phyloP scores from a whole-genome alignment of 1,284 basidiomycete species.

The Puccinia hordei region DNA sequence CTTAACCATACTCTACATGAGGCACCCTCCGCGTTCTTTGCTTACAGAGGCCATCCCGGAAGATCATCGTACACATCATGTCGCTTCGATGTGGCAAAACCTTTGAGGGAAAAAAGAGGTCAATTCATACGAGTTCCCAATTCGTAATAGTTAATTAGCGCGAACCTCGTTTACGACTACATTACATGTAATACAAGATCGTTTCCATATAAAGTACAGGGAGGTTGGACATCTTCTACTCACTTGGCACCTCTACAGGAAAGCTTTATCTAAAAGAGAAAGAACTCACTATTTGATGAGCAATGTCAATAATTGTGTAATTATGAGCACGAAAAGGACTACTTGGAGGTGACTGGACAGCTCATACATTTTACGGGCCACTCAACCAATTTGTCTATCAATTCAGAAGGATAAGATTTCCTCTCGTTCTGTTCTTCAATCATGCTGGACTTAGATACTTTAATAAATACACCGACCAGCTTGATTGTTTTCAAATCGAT shows the following conservation, averaged over 20 bases:
- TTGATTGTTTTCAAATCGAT: too few relatives aligned
- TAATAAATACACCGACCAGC: too few relatives aligned
- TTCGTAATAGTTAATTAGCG: background rate
- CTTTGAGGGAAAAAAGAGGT: background rate
- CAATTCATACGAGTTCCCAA: background rate
- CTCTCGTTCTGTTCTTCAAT: too few relatives aligned
- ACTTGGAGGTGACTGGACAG: too few relatives aligned
- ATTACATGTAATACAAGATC: background rate
- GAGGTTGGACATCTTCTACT: background rate
- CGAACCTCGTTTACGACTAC: too few relatives aligned
- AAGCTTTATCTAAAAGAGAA: background rate
- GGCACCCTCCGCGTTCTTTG: background rate
- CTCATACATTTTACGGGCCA: too few relatives aligned
- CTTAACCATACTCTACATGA: background rate
- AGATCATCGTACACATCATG: slow-evolving; percentile 47
- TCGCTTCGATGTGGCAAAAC: slow-evolving; percentile 44
- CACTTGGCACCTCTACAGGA: too few relatives aligned
- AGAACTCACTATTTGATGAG: slow-evolving; percentile 31
- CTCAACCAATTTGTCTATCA: too few relatives aligned
- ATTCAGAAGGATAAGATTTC: too few relatives aligned
- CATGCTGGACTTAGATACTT: too few relatives aligned
- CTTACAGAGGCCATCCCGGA: slow-evolving; percentile 49
- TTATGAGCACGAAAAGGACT: slow-evolving; percentile 11
- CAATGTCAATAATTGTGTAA: background rate
- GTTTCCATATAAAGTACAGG: background rate